phyloP scores from a whole-genome alignment of 768 basidiomycete genomes.

The Asterophora parasitica region DNA sequence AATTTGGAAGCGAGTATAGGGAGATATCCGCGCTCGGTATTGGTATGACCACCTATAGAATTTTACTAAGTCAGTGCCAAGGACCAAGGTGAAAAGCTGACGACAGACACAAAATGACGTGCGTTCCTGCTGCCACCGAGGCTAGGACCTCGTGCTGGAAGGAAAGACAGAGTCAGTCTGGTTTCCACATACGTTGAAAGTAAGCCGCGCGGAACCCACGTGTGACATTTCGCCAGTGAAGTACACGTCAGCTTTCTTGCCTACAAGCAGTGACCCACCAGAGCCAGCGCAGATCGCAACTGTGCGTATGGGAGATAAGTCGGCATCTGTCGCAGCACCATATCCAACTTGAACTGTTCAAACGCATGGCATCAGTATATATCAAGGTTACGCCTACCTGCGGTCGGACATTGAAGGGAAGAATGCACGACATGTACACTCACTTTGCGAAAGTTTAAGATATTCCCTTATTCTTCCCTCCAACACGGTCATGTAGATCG shows the following conservation, averaged over 20 bases:
- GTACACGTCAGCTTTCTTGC: slow-evolving; percentile 76
- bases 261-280: slow-evolving; percentile 72
- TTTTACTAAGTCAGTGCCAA: slow-evolving; percentile 15
- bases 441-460: slow-evolving; percentile 57
- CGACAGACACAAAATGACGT: slow-evolving; percentile 79
- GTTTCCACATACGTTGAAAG: neutral
- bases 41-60: slow-evolving; percentile 76
- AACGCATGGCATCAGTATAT: slow-evolving; percentile 19
- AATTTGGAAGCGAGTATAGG: slow-evolving; percentile 67
- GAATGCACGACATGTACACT: slow-evolving; percentile 22
- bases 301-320: slow-evolving; percentile 40
- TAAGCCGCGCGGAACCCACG: slow-evolving; percentile 37
- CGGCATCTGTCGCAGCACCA: slow-evolving; percentile 23
- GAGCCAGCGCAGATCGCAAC: slow-evolving; percentile 92
- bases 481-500: slow-evolving; percentile 55
- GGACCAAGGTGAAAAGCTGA: slow-evolving; percentile 22
- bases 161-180: slow-evolving; percentile 18
- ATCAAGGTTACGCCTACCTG: slow-evolving; percentile 1
- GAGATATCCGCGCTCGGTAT: slow-evolving; percentile 93
- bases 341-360: slow-evolving; percentile 66
- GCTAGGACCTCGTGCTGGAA: slow-evolving; percentile 83
- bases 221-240: slow-evolving; percentile 93
- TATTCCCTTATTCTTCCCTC: slow-evolving; percentile 66
- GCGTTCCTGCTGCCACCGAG: slow-evolving; percentile 65
- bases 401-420: slow-evolving; percentile 6